phyloP scores from a whole-genome alignment of 495 filamentous ascomycete genomes.

The Penicillium coffeae region DNA sequence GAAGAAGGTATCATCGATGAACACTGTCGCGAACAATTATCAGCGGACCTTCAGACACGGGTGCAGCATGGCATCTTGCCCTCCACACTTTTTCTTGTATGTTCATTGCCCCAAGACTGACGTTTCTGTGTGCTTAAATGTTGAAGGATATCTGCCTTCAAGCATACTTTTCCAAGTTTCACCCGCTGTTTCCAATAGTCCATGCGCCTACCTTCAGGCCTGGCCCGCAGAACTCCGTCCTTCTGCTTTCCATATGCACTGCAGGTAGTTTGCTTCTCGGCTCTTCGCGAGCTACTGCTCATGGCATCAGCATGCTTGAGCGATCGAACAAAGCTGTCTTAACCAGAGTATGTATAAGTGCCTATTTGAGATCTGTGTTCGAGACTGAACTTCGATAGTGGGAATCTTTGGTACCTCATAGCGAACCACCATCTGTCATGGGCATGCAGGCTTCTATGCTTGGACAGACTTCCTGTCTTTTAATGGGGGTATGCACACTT shows the following conservation, averaged over 20 bases:
- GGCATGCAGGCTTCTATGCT: slow-evolving; percentile 32
- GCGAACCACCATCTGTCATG: slow-evolving; percentile 6
- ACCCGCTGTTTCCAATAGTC: slow-evolving; percentile 28
- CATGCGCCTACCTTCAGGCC: slow-evolving; percentile 31
- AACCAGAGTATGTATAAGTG: slow-evolving; percentile 17
- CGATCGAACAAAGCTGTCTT: slow-evolving; percentile 33
- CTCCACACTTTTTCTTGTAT: slow-evolving; percentile 22
- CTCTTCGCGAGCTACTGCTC: slow-evolving; percentile 18
- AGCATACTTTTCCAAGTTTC: slow-evolving; percentile 29
- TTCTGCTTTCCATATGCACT: slow-evolving; percentile 20
- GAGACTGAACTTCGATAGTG: slow-evolving; percentile 5
- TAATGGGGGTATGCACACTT: slow-evolving; percentile 22
- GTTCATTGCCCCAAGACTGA: no score
- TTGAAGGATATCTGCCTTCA: slow-evolving; percentile 23
- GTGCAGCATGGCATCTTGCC: slow-evolving; percentile 17
- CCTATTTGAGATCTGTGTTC: not conserved
- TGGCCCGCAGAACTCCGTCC: slow-evolving; percentile 9
- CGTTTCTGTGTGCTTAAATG: not conserved
- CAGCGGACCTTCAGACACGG: slow-evolving; percentile 15
- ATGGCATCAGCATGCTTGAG: slow-evolving; percentile 31
- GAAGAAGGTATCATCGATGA: slow-evolving; percentile 18
- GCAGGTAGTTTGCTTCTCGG: slow-evolving; percentile 30
- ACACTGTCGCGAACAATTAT: slow-evolving; percentile 14
- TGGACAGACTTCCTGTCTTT: slow-evolving; percentile 35
- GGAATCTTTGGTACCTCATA: slow-evolving; percentile 9